Percentiles rank a stretch among this genome's conserved stretches.
Conservation (phyloP, 331 rosid genomes). For the Dryas integrifolia region DNA sequence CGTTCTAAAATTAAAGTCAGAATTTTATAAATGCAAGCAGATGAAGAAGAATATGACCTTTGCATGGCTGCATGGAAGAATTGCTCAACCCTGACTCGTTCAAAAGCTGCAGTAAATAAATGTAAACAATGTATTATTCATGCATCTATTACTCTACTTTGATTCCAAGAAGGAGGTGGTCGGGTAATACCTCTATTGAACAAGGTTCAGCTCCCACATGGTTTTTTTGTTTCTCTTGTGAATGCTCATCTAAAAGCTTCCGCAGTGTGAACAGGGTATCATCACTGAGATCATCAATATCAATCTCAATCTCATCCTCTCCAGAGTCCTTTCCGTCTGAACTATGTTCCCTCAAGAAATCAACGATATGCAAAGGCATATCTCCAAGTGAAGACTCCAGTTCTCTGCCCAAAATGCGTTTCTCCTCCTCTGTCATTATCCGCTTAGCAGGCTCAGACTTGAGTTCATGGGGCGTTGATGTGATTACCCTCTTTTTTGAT, state of each 20-base stretch:
- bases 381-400: slow-evolving; percentile 74
- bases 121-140: not conserved
- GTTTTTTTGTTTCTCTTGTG: slow-evolving; percentile 53
- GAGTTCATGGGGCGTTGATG: slow-evolving; percentile 33
- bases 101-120: slow-evolving; percentile 48
- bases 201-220: slow-evolving; percentile 58
- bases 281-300: slow-evolving; percentile 70
- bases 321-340: slow-evolving; percentile 63
- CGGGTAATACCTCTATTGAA: slow-evolving; percentile 64
- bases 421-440: slow-evolving; percentile 67
- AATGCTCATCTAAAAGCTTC: slow-evolving; percentile 66
- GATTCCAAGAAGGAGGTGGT: slow-evolving; percentile 1
- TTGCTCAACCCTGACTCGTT: slow-evolving; percentile 83
- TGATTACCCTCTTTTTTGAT: slow-evolving; percentile 37
- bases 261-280: slow-evolving; percentile 64
- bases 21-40: slow-evolving; percentile 5
- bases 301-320: slow-evolving; percentile 85
- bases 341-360: slow-evolving; percentile 70
- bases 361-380: slow-evolving; percentile 59
- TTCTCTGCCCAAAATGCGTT: slow-evolving; percentile 52
- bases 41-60: slow-evolving; percentile 48
- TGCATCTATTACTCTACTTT: not conserved
- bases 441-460: slow-evolving; percentile 42
- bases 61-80: slow-evolving; percentile 76
- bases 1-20: not conserved